Conservation (phyloP, 495 filamentous ascomycete species). For the Podospora australis region DNA sequence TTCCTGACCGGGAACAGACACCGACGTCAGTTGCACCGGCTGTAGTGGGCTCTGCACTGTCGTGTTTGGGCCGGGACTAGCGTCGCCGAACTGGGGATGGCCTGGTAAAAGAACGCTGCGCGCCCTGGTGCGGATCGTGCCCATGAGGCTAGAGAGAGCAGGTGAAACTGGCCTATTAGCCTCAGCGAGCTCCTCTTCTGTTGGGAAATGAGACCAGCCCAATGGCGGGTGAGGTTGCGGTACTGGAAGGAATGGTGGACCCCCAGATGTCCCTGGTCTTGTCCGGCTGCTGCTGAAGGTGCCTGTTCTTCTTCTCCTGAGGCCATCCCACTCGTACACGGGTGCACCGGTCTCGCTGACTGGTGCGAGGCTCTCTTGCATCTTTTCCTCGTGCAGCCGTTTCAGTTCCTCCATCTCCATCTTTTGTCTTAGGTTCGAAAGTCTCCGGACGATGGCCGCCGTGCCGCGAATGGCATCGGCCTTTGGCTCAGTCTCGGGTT, state of each 20-base stretch:
- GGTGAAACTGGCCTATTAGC: conserved; percentile 41
- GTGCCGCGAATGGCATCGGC: conserved; percentile 93
- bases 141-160: conserved; percentile 52
- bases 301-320: conserved; percentile 72
- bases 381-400: conserved; percentile 70
- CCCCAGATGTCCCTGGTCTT: conserved; percentile 23
- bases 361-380: conserved; percentile 63
- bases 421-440: conserved; percentile 69
- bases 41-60: conserved; percentile 44
- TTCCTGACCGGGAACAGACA: conserved; percentile 42
- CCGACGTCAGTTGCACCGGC: conserved; percentile 55
- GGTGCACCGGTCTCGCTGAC: conserved; percentile 56
- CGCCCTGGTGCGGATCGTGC: conserved; percentile 52
- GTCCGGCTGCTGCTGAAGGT: conserved; percentile 19
- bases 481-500: conserved; percentile 91
- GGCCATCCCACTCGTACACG: conserved; percentile 85
- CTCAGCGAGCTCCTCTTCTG: conserved; percentile 51
- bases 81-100: conserved; percentile 34
- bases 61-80: conserved; percentile 18
- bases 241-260: conserved; percentile 30
- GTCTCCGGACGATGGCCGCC: conserved; percentile 78
- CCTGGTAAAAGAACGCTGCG: conserved; percentile 45
- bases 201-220: conserved; percentile 82
- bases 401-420: conserved; percentile 76
- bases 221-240: conserved; percentile 68